Conservation (phyloP, 441 rosid species). For the Hura crepitans region DNA sequence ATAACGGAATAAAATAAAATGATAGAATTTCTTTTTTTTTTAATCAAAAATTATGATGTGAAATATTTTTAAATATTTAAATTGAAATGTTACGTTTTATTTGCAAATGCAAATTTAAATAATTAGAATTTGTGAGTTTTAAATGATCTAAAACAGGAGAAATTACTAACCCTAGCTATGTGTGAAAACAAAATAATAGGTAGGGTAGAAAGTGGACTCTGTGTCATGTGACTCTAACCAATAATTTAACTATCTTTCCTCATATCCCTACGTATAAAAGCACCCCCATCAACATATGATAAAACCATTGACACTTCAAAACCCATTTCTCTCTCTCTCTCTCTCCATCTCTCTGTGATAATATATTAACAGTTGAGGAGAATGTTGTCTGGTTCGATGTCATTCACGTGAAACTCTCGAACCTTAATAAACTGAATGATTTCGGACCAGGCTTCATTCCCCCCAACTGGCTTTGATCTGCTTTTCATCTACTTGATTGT, state of each 20-base stretch:
- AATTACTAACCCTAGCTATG: slow-evolving; percentile 2
- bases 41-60: no score
- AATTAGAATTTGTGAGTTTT: no score
- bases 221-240: slow-evolving; percentile 27
- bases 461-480: slow-evolving; percentile 37
- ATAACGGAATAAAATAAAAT: no score
- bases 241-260: not conserved
- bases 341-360: not conserved
- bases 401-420: slow-evolving; percentile 26
- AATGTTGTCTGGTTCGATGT: slow-evolving; percentile 58
- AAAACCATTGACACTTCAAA: slow-evolving; percentile 29
- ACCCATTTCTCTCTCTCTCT: not conserved
- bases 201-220: slow-evolving; percentile 42
- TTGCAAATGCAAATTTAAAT: no score
- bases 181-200: slow-evolving; percentile 33
- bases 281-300: slow-evolving; percentile 19
- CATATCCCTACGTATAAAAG: slow-evolving; percentile 24
- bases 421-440: slow-evolving; percentile 25
- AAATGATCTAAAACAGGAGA: no score
- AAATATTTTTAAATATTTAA: no score
- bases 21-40: no score
- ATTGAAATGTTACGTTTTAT: no score
- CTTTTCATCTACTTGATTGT: not conserved
- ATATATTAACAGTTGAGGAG: slow-evolving; percentile 41
- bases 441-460: slow-evolving; percentile 75